Evolutionary conservation across 129 eudicot species (phyloP), one percentile per base, ranked within the genome.

Genomic region (Centaurea solstitialis): DNA sequence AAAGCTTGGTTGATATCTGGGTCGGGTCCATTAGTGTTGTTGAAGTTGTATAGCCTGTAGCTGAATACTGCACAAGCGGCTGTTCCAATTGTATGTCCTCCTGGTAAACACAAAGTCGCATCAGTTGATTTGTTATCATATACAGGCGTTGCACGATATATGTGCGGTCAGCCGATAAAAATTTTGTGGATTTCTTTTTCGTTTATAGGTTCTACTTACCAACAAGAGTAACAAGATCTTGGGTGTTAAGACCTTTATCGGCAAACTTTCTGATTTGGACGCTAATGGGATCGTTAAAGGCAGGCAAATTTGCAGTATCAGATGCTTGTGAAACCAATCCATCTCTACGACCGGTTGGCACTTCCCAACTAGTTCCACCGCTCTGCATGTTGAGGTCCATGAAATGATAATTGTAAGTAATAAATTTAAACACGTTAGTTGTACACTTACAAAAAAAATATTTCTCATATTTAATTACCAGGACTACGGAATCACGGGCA

Each of bases 51-150:
- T 10, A 94, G 79, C 18, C 98, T 89, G 80, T 94, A 85, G 26
- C 87, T 76, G 81, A 94, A 87, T 84, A 87, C 47, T 13, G 39
- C 81, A 84, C 98, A 94, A 30, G 88, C 88, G 43, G 92, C 20
- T 47, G 91, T 88, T 73, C 98, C 97, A 47, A 88, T 89, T 22
- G 93, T 91, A 69, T 94, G 98, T 12, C 87, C 98, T 0, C 98
- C 98, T 93, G 17, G 30, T 26, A 26, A 26, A 26, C 30, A n/a
- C n/a, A n/a, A n/a, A n/a, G n/a, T n/a, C n/a, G n/a, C n/a, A n/a
- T n/a, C n/a, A n/a, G n/a, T n/a, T n/a, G n/a, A n/a, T n/a, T n/a
- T n/a, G 30, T 26, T 26, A 26, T 26, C n/a, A n/a, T 26, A 26
- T 26, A 26, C 1, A 26, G 1, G 30, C 30, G 30, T 26, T 26